phyloP scores from a whole-genome alignment of 2,329 filamentous ascomycete species.

The Venturia effusa region DNA sequence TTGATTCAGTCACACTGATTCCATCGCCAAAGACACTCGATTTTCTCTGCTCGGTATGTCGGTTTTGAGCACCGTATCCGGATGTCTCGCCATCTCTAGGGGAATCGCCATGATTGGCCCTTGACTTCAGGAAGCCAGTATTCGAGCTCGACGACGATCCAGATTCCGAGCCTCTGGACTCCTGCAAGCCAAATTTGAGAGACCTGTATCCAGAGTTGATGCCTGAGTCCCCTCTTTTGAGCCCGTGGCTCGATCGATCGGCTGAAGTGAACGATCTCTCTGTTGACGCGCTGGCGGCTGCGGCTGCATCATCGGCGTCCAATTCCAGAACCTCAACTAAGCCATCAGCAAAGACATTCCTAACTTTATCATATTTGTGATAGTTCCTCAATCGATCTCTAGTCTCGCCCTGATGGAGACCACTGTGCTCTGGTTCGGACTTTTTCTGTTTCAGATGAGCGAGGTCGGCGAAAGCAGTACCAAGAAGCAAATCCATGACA shows the following conservation, averaged over 20 bases:
- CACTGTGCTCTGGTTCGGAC: not conserved
- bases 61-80: not conserved
- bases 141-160: not conserved
- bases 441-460: not conserved
- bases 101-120: not conserved
- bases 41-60: not conserved
- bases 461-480: not conserved
- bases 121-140: not conserved
- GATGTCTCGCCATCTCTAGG: not conserved
- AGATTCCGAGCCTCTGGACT: not conserved
- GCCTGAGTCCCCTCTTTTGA: not conserved
- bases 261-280: not conserved
- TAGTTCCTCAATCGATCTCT: not conserved
- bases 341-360: not conserved
- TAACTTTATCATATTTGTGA: not conserved
- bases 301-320: not conserved
- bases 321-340: not conserved
- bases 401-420: not conserved
- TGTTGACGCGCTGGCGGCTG: not conserved
- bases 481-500: not conserved
- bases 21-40: not conserved
- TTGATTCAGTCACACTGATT: not conserved
- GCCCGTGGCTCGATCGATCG: not conserved
- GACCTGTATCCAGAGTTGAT: not conserved
- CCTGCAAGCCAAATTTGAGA: not conserved